phyloP scores from a whole-genome alignment of 768 basidiomycete species.

The Amanita rimosa region DNA sequence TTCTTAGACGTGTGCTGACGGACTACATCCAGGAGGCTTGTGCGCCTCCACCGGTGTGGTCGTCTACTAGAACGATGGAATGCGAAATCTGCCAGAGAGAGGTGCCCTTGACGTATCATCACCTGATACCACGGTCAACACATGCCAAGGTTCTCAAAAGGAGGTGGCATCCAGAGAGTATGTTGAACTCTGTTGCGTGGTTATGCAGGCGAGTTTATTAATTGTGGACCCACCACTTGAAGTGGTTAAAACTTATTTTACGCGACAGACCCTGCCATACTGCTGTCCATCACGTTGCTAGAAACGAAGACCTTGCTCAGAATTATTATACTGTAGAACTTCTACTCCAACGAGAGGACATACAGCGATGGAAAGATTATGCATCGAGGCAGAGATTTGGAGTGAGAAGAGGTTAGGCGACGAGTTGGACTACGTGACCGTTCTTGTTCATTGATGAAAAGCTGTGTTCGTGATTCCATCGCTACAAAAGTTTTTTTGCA shows the following conservation, averaged over 20 bases:
- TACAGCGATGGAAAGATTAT: conserved; percentile 44
- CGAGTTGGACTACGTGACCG: too few species aligned
- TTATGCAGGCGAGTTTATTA: conserved; percentile 32
- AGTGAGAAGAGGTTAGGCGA: conserved; percentile 18
- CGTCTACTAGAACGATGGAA: conserved; percentile 35
- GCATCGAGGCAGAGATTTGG: conserved; percentile 35
- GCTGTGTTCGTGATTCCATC: too few species aligned
- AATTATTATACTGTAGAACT: conserved; percentile 38
- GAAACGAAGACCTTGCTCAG: conserved; percentile 38
- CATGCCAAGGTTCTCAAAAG: conserved; percentile 47
- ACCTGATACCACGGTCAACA: conserved; percentile 42
- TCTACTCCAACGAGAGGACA: conserved; percentile 40
- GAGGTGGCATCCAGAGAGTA: conserved; percentile 40
- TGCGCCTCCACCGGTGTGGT: conserved; percentile 42
- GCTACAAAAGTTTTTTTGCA: too few species aligned
- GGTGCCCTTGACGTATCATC: conserved; percentile 49
- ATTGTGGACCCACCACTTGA: too few species aligned
- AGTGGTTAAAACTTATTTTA: too few species aligned
- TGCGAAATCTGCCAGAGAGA: conserved; percentile 53
- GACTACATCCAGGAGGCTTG: conserved; percentile 35
- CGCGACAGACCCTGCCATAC: conserved; percentile 45
- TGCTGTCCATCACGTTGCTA: conserved; percentile 37
- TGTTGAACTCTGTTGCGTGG: conserved; percentile 51
- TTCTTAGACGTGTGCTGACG: conserved; percentile 28
- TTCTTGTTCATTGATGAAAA: too few species aligned